phyloP scores from a whole-genome alignment of 495 filamentous ascomycete species.

The Pyronema domesticum region DNA sequence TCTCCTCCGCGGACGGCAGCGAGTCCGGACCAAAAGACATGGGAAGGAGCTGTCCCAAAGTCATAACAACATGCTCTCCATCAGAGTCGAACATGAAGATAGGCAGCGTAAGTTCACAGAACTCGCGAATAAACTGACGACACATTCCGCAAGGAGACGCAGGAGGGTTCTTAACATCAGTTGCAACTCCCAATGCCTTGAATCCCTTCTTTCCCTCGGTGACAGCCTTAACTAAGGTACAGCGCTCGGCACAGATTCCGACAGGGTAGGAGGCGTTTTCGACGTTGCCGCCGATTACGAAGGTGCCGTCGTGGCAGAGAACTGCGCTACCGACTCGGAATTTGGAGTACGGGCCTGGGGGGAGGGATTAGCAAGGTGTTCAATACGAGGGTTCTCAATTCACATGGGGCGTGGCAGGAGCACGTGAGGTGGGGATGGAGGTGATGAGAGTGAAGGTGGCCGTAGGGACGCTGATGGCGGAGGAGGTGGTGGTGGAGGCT shows the following conservation, averaged over 20 bases:
- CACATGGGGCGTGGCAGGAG: neutral
- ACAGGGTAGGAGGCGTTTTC: slow-evolving; percentile 91
- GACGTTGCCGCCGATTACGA: slow-evolving; percentile 66
- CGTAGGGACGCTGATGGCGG: neutral
- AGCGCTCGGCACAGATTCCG: slow-evolving; percentile 82
- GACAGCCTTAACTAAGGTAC: slow-evolving; percentile 67
- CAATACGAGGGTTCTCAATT: neutral
- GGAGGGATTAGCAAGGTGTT: neutral
- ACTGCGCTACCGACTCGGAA: slow-evolving; percentile 82
- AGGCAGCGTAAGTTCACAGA: slow-evolving; percentile 46
- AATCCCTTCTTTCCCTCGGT: slow-evolving; percentile 49
- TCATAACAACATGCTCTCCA: slow-evolving; percentile 49
- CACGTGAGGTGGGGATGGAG: neutral
- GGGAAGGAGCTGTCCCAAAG: slow-evolving; percentile 55
- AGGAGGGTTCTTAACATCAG: slow-evolving; percentile 51
- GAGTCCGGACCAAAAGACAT: slow-evolving; percentile 54
- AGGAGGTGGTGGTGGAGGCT: slow-evolving; percentile 11
- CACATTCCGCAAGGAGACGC: slow-evolving; percentile 56
- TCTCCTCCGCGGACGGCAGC: slow-evolving; percentile 19
- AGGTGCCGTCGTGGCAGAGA: slow-evolving; percentile 44
- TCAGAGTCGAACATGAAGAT: slow-evolving; percentile 85
- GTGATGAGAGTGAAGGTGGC: neutral
- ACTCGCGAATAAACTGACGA: slow-evolving; percentile 53
- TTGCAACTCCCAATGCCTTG: slow-evolving; percentile 70
- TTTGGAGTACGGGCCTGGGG: slow-evolving; percentile 63